phyloP scores from a whole-genome alignment of 768 basidiomycete genomes.

The Boletus rubroflammeus region DNA sequence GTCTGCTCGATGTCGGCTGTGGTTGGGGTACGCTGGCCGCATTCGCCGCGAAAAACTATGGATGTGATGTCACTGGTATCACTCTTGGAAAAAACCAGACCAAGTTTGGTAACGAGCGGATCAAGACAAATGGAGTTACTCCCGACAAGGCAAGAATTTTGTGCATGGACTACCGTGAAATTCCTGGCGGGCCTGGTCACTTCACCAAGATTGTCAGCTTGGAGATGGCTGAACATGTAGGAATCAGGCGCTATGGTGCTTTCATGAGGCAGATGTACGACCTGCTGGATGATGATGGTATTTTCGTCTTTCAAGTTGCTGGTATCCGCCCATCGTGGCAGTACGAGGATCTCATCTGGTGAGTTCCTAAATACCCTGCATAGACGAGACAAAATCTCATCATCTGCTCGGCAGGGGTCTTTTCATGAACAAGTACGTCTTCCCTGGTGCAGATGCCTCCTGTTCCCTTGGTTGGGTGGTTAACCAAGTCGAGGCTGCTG shows the following conservation, averaged over 20 bases:
- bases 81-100: conserved; percentile 91
- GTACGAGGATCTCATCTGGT: conserved; percentile 97
- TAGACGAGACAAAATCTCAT: background rate
- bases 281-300: conserved; percentile 89
- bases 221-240: conserved; percentile 99
- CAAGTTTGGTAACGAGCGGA: conserved; percentile 86
- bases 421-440: conserved; percentile 98
- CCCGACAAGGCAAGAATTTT: conserved; percentile 81
- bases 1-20: conserved; percentile 80
- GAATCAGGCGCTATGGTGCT: conserved; percentile 83
- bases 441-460: conserved; percentile 97
- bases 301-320: conserved; percentile 96
- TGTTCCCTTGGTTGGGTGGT: conserved; percentile 97
- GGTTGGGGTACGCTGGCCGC: conserved; percentile 97
- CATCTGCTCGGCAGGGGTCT: conserved; percentile 58
- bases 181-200: conserved; percentile 68
- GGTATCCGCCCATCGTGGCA: conserved; percentile 96
- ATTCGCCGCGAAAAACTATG: conserved; percentile 96
- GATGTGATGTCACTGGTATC: conserved; percentile 93
- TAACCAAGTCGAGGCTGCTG: conserved; percentile 78
- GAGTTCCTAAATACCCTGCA: conserved; percentile 10
- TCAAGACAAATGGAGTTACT: conserved; percentile 70
- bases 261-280: conserved; percentile 93
- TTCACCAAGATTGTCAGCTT: conserved; percentile 94
- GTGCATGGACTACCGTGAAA: conserved; percentile 90